Conservation (phyloP, 768 basidiomycete genomes). For the Auricularia cornea region DNA sequence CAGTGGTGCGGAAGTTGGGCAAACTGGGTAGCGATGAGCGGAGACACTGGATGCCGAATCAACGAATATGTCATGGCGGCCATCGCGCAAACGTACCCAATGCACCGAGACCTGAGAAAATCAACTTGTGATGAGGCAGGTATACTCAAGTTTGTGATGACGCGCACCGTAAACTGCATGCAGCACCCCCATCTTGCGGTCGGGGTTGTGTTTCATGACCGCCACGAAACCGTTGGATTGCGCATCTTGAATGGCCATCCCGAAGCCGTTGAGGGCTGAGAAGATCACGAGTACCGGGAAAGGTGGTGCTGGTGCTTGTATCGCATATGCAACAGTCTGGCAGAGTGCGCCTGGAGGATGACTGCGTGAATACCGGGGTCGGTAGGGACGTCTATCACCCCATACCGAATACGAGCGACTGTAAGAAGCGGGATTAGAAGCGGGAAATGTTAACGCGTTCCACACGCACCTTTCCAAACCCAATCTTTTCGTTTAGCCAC, state of each 20-base stretch:
- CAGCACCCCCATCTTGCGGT: conserved; percentile 33
- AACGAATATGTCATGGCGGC: background rate
- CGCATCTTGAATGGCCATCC: conserved; percentile 39
- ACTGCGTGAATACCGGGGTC: background rate
- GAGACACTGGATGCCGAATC: conserved; percentile 17
- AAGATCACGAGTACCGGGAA: conserved; percentile 38
- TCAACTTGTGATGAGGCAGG: conserved; percentile 1
- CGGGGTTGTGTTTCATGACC: conserved; percentile 29
- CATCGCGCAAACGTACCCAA: conserved; percentile 22
- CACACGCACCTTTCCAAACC: background rate
- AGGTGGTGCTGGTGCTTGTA: conserved; percentile 35
- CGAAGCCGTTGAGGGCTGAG: conserved; percentile 37
- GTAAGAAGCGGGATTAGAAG: background rate
- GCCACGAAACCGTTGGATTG: conserved; percentile 41
- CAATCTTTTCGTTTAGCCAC: conserved; percentile 47
- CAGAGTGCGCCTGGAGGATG: conserved; percentile 21
- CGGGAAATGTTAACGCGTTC: too few relatives aligned
- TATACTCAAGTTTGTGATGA: background rate
- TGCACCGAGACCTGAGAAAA: conserved; percentile 26
- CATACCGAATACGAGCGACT: background rate
- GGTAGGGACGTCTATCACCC: background rate
- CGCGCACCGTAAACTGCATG: conserved; percentile 28
- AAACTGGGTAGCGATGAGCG: conserved; percentile 78
- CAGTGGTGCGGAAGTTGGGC: conserved; percentile 46
- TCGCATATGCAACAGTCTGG: conserved; percentile 24